Evolutionary conservation across 345 rosid genomes (phyloP), one percentile per base, ranked within the genome.

Genomic region (Populus alba): DNA sequence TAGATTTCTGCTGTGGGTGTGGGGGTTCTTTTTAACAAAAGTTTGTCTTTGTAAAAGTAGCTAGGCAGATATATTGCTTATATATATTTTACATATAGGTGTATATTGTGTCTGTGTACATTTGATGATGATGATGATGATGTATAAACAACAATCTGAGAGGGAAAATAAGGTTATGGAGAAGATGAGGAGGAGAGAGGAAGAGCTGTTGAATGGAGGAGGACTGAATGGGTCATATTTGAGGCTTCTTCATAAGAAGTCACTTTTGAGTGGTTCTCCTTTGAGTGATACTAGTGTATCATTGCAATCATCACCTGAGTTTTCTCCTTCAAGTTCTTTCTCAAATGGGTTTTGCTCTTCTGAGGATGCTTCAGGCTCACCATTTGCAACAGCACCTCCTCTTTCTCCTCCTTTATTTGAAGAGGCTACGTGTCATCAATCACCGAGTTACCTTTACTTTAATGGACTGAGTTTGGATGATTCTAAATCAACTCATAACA

Each of bases 341-440:
- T 81, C 86, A 25, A 79, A 81, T 83, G 87, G 87, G 74, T 74
- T 86, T 77, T 79, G 73, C 55, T 82, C 81, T 22, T 43, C 85
- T 3, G 83, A 84, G 59, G 79, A 80, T 39, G 80, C 67, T 78
- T 80, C 87, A 37, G 80, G 70, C 76, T 80, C 87, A 37, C 75
- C 81, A 2, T 81, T 55, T 75, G 23, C 47, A 62, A 22, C 53
- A 47, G 53, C 53, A 3, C 53, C 53, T 47, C 53, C 53, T 47
- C 53, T 16, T 47, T 16, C 53, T 15, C 53, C 57, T 49, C 78
- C 38, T 77, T 41, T 61, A 5, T 78, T 74, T 59, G 79, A 69
- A 33, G 81, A 82, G 66, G 71, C 65, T 23, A 75, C 72, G 57
- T 72, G 17, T 1, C 53, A 78, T 66, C 82, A 71, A 49, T 16